Conservation (phyloP, 1,139 yeast genomes). For the Geotrichum macrosporum region DNA sequence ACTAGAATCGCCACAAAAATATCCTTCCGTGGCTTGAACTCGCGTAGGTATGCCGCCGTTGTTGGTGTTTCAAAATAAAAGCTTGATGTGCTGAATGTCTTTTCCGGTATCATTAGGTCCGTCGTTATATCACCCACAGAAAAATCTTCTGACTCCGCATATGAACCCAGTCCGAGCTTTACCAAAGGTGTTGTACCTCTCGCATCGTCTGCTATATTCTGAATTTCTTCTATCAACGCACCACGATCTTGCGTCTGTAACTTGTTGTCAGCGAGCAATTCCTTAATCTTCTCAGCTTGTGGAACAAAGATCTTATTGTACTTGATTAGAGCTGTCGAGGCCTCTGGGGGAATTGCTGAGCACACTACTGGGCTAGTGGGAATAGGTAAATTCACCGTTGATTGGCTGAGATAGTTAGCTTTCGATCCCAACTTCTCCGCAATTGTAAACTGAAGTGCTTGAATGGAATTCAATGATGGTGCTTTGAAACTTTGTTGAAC, state of each 20-base stretch:
- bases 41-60: slow-evolving; percentile 13
- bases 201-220: not conserved
- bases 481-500: slow-evolving; percentile 1
- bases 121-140: not conserved
- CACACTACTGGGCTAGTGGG: slow-evolving; percentile 1
- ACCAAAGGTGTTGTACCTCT: not conserved
- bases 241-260: not conserved
- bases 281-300: slow-evolving; percentile 4
- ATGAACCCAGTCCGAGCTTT: not conserved
- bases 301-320: slow-evolving; percentile 11
- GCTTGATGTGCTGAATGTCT: slow-evolving; percentile 2
- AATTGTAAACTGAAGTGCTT: slow-evolving; percentile 22
- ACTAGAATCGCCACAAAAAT: slow-evolving; percentile 15
- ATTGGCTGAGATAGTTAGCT: not conserved
- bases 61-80: not conserved
- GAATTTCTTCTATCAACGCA: not conserved
- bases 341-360: slow-evolving; percentile 8
- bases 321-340: slow-evolving; percentile 6
- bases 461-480: slow-evolving; percentile 20
- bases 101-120: not conserved
- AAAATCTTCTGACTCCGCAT: not conserved
- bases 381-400: not conserved
- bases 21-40: slow-evolving; percentile 18
- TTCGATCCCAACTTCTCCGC: slow-evolving; percentile 20
- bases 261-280: not conserved